These are phyloP conservation scores for Saccharomycopsis hybrid DNA, from an alignment of 1,139 yeast species.

Conservation along the genomic window DNA sequence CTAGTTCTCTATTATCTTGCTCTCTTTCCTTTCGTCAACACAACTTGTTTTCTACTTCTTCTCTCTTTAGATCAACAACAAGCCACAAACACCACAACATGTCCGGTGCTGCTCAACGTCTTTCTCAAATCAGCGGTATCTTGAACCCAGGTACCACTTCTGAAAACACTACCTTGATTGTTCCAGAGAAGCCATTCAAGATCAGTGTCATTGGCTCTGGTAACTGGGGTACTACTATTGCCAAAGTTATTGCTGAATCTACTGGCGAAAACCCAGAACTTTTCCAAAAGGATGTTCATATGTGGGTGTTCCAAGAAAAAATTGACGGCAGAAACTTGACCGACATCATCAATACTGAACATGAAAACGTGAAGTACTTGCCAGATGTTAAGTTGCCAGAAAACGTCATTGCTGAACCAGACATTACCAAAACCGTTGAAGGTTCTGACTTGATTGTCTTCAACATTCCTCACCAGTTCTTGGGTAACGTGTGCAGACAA, in stretches of 20 bases:
- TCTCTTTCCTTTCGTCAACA: no score
- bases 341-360: constrained; percentile 76
- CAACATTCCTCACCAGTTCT: constrained; percentile 92
- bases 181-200: constrained; percentile 39
- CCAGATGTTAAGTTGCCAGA: constrained; percentile 76
- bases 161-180: constrained; percentile 14
- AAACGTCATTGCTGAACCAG: constrained; percentile 81
- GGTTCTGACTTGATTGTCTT: constrained; percentile 80
- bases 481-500: constrained; percentile 65
- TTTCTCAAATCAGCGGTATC: constrained; percentile 21
- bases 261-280: constrained; percentile 59
- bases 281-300: constrained; percentile 63
- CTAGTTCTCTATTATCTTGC: no score
- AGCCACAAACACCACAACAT: no score
- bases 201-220: constrained; percentile 71
- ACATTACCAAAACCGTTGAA: constrained; percentile 62
- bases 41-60: no score
- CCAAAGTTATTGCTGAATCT: constrained; percentile 88
- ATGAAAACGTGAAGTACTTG: constrained; percentile 84
- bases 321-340: constrained; percentile 69
- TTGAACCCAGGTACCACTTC: constrained; percentile 18
- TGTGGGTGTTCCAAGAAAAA: constrained; percentile 93
- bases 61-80: no score
- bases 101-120: constrained; percentile 23
- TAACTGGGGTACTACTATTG: constrained; percentile 94